phyloP scores from a whole-genome alignment of 306 rosid genomes.

The Pterocarpus macrocarpus region DNA sequence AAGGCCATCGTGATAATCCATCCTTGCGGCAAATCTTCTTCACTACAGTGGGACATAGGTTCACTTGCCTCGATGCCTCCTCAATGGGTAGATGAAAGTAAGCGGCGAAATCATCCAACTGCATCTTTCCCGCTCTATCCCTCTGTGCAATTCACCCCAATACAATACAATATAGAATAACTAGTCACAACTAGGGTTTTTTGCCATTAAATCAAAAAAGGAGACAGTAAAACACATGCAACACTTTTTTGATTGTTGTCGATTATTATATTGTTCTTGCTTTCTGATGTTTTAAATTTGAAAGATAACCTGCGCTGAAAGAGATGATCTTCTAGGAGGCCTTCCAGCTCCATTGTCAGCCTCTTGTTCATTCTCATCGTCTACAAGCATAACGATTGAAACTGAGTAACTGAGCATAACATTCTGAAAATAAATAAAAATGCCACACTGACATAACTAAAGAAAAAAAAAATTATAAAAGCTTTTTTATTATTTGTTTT shows the following conservation, averaged over 20 bases:
- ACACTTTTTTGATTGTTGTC: too few species aligned
- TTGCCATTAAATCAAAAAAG: too few species aligned
- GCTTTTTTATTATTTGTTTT: too few species aligned
- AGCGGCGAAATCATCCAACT: slow-evolving; percentile 54
- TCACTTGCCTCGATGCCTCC: slow-evolving; percentile 58
- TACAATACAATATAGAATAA: too few species aligned
- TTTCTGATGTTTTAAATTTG: too few species aligned
- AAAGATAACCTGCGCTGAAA: slow-evolving; percentile 22
- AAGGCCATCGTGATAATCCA: slow-evolving; percentile 75
- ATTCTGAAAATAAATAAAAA: background rate
- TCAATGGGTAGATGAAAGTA: slow-evolving; percentile 67
- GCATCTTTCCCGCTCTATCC: slow-evolving; percentile 62
- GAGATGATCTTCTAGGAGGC: slow-evolving; percentile 38
- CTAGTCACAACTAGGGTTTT: too few species aligned
- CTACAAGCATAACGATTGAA: slow-evolving; percentile 4
- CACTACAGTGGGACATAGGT: slow-evolving; percentile 69
- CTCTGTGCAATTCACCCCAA: slow-evolving; percentile 53
- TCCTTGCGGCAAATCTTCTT: slow-evolving; percentile 75
- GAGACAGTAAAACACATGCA: too few species aligned
- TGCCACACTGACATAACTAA: too few species aligned
- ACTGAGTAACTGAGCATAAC: background rate
- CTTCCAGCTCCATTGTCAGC: background rate
- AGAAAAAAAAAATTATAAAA: too few species aligned
- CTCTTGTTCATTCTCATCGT: slow-evolving; percentile 19
- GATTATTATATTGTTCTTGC: too few species aligned